Evolutionary conservation across 2,329 filamentous ascomycete genomes (phyloP).

Genomic region (Coniochaeta prunicola): DNA sequence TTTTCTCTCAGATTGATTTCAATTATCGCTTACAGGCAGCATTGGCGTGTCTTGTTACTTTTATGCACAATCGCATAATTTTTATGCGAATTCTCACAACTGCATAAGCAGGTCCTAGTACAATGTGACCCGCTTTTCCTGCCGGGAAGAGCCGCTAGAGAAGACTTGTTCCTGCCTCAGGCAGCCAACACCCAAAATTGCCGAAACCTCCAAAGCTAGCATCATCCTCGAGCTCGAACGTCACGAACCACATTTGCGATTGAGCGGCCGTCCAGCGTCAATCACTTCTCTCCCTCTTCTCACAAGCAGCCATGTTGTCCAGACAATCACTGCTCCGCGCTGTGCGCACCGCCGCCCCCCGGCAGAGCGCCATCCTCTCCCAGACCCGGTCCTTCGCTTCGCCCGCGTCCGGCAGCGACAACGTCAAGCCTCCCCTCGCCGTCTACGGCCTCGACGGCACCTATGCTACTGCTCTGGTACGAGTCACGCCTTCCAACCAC

Average conservation of each 20-base stretch:
- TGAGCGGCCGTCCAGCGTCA: constrained; percentile 10
- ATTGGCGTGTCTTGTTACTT: no score
- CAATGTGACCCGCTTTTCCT: no score
- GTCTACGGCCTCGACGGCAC: constrained; percentile 96
- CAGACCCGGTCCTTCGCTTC: constrained; percentile 71
- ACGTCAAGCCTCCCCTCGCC: constrained; percentile 76
- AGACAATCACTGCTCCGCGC: constrained; percentile 51
- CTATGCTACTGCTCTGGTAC: constrained; percentile 97
- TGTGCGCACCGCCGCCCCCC: constrained; percentile 49
- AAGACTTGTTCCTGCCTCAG: constrained; percentile 34
- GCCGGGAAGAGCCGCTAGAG: background rate
- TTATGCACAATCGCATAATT: no score
- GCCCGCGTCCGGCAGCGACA: constrained; percentile 52
- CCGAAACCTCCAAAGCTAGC: constrained; percentile 22
- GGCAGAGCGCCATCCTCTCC: constrained; percentile 48
- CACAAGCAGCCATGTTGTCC: constrained; percentile 45
- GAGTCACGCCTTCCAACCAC: constrained; percentile 30
- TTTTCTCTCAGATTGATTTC: no score
- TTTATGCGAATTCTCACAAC: background rate
- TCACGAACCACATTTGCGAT: constrained; percentile 9
- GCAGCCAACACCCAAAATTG: constrained; percentile 35
- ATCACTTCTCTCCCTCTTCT: constrained; percentile 14
- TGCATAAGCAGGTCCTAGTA: background rate
- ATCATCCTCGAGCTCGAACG: constrained; percentile 25
- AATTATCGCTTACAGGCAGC: no score